These are phyloP conservation scores for Vitis hybrid DNA, from an alignment of 177 flowering plant genomes.

Conservation along the genomic window DNA sequence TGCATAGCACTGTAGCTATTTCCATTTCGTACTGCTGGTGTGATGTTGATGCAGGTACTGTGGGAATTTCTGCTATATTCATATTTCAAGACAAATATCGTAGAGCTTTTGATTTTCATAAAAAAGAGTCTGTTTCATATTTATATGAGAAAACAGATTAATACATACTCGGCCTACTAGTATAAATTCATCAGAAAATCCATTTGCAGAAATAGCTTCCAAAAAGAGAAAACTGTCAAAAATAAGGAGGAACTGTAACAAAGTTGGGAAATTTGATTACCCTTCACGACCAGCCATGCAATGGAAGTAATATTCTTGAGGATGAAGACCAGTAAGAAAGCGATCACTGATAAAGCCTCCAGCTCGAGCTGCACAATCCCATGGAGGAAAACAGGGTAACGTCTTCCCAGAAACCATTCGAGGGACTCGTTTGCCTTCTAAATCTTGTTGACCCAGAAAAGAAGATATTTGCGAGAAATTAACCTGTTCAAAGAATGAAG, in stretches of 20 bases:
- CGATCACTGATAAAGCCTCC: slow-evolving; percentile 95
- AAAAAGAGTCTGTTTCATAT: too few relatives aligned
- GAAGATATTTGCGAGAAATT: slow-evolving; percentile 94
- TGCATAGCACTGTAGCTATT: too few relatives aligned
- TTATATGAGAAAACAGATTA: too few relatives aligned
- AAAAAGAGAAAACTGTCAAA: background rate
- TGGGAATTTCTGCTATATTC: too few relatives aligned
- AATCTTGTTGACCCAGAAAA: slow-evolving; percentile 86
- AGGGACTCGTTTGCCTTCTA: slow-evolving; percentile 97
- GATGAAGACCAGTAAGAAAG: slow-evolving; percentile 88
- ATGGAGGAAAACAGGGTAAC: slow-evolving; percentile 86
- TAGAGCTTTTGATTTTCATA: too few relatives aligned
- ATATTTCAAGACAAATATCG: too few relatives aligned
- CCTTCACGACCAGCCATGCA: slow-evolving; percentile 99
- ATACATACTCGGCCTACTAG: background rate
- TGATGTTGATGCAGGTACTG: too few relatives aligned
- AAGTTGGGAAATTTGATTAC: slow-evolving; percentile 35
- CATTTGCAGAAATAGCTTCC: background rate
- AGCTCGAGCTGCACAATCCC: slow-evolving; percentile 88
- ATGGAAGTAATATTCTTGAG: slow-evolving; percentile 97
- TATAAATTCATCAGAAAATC: slow-evolving; percentile 3
- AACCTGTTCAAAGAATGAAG: slow-evolving; percentile 46
- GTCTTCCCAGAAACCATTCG: slow-evolving; percentile 98
- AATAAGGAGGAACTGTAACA: background rate
- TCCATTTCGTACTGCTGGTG: too few relatives aligned